Evolutionary conservation across 345 rosid genomes (phyloP), one percentile per base, ranked within the genome.

Genomic region (Hibiscus syriacus): DNA sequence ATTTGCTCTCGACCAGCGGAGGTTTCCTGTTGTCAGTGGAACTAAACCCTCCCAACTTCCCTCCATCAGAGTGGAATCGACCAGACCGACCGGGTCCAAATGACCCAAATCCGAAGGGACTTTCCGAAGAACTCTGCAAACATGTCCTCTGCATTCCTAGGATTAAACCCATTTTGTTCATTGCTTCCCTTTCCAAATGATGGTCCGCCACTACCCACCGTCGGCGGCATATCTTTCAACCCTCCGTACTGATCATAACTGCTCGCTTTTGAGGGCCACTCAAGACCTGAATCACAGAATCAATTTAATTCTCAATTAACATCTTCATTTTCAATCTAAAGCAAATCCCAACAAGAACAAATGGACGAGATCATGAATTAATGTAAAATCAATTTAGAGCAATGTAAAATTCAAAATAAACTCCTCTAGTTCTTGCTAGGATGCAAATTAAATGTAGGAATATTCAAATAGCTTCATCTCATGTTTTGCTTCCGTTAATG

Each of bases 61-160:
- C 84, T 30, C 95, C 95, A 5, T 91, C 96, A 1, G 95, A 81
- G 6, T 91, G 92, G 74, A 82, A 86, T 74, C 90, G 85, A 76
- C 9, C 76, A 13, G 97, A 92, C 73, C 84, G 84, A 17, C 87
- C 96, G 4, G 80, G 77, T 32, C 87, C 91, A 0, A 91, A 54
- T 36, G 96, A 86, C 57, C 96, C 96, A 48, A 89, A 89, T 41
- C 82, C 85, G 45, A 89, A 89, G 26, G 99, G 97, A 68, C 91
- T 89, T 93, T 13, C 97, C 97, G 71, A 94, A 92, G 74, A 94
- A 89, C 75, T 94, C 97, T 1, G 99, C 89, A 57, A 94, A 94
- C 55, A 94, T 94, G 67, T 94, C 99, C 67, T 94, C 93, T 0
- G 99, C 99, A 67, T 90, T 90, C 73, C 99, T 85, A 0, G 98